Evolutionary conservation across 352 stramenopile species (phyloP).

Genomic region (Globisporangium alternatum): DNA sequence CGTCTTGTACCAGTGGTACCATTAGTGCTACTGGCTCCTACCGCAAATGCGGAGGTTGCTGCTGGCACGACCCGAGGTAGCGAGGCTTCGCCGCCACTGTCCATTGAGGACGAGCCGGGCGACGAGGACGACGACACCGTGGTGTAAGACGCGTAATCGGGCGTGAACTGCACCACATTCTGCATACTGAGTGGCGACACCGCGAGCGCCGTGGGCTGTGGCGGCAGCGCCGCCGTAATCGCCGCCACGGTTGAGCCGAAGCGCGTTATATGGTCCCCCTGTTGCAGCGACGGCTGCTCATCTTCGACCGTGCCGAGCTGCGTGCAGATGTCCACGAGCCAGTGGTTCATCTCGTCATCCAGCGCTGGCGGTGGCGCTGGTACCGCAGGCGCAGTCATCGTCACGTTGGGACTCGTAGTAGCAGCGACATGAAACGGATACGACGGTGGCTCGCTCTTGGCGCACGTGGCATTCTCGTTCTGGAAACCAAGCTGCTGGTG

Average conservation of each 20-base stretch:
- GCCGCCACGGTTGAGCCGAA: background rate
- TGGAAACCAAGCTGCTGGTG: background rate
- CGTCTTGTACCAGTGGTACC: background rate
- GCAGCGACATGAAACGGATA: conserved; percentile 1
- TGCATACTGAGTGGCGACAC: conserved; percentile 1
- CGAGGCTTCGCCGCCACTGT: conserved; percentile 10
- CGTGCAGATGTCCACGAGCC: conserved; percentile 19
- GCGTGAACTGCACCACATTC: background rate
- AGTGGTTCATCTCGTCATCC: conserved; percentile 18
- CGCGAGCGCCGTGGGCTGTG: background rate
- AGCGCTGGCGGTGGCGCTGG: background rate
- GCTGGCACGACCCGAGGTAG: background rate
- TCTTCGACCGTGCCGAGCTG: conserved; percentile 12
- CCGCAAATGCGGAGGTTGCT: background rate
- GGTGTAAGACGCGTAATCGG: conserved; percentile 1
- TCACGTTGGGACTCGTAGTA: background rate
- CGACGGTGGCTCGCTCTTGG: background rate
- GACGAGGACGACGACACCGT: conserved; percentile 12
- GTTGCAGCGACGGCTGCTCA: background rate
- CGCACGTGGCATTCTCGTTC: background rate
- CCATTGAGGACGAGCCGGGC: conserved; percentile 12
- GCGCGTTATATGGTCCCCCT: no score
- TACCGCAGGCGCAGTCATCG: background rate
- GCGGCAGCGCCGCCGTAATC: background rate
- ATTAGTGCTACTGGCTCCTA: background rate